phyloP scores from a whole-genome alignment of 1,284 basidiomycete genomes.

The Rhodofomes roseus region DNA sequence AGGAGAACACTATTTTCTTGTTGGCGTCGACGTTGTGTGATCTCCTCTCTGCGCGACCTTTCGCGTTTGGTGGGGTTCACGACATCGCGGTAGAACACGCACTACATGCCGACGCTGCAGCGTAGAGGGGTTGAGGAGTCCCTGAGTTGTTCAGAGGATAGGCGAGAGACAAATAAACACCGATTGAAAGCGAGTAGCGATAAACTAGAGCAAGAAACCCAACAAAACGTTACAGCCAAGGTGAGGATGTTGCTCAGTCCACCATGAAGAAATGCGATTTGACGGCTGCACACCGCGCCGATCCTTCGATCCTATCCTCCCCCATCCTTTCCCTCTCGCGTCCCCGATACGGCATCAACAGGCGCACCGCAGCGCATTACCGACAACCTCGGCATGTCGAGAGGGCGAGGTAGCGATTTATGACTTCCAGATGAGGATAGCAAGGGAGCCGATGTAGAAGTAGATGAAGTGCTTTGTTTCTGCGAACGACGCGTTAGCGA shows the following conservation, averaged over 20 bases:
- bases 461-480: slow-evolving; percentile 98
- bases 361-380: background rate
- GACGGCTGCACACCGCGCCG: background rate
- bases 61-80: too few species aligned
- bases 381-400: background rate
- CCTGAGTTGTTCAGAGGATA: background rate
- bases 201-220: background rate
- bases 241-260: background rate
- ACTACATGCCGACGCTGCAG: too few species aligned
- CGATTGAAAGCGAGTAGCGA: background rate
- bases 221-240: background rate
- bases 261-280: background rate
- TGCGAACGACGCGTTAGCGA: slow-evolving; percentile 32
- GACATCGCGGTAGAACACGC: too few species aligned
- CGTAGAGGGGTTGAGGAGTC: background rate
- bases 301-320: background rate
- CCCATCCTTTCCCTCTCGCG: background rate
- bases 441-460: slow-evolving; percentile 88
- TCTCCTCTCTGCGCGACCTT: too few species aligned
- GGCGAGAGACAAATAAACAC: background rate
- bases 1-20: too few species aligned
- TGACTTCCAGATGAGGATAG: slow-evolving; percentile 94
- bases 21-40: too few species aligned
- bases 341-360: background rate
- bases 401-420: slow-evolving; percentile 31